Evolutionary conservation across 2,329 filamentous ascomycete genomes (phyloP).

Genomic region (Pseudogymnoascus sp.): DNA sequence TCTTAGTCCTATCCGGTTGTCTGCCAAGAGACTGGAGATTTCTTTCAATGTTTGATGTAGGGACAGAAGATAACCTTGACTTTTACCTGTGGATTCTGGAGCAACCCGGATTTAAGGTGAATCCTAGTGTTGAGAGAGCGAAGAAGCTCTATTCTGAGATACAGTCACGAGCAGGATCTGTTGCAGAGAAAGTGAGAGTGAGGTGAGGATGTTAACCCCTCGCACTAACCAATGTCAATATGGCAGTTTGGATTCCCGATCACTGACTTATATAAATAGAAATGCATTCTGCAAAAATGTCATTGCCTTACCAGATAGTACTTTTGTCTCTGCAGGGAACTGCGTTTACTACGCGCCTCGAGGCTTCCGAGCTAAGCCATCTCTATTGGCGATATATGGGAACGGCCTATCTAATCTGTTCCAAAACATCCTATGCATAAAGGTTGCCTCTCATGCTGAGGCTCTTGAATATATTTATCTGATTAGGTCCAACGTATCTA

Average conservation of each 20-base stretch:
- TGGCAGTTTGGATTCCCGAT: not conserved
- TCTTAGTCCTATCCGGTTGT: not conserved
- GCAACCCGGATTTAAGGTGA: not conserved
- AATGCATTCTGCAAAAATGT: not conserved
- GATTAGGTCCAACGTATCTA: not conserved
- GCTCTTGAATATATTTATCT: not conserved
- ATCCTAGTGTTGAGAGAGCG: not conserved
- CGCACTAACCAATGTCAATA: not conserved
- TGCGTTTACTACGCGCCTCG: not conserved
- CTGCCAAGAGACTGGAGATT: not conserved
- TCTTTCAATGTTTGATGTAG: not conserved
- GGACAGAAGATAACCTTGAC: not conserved
- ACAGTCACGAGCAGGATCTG: not conserved
- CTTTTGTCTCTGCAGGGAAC: not conserved
- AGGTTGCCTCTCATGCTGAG: not conserved
- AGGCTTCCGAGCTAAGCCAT: not conserved
- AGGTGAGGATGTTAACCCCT: not conserved
- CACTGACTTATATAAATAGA: not conserved
- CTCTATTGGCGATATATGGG: not conserved
- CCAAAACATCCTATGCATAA: not conserved
- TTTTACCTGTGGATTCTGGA: not conserved
- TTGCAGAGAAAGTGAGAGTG: not conserved
- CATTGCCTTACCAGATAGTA: not conserved
- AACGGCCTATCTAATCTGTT: not conserved
- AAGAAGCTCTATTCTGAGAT: not conserved